Evolutionary conservation across 2,329 filamentous ascomycete genomes (phyloP).

Genomic region (Sphaerulina populicola): DNA sequence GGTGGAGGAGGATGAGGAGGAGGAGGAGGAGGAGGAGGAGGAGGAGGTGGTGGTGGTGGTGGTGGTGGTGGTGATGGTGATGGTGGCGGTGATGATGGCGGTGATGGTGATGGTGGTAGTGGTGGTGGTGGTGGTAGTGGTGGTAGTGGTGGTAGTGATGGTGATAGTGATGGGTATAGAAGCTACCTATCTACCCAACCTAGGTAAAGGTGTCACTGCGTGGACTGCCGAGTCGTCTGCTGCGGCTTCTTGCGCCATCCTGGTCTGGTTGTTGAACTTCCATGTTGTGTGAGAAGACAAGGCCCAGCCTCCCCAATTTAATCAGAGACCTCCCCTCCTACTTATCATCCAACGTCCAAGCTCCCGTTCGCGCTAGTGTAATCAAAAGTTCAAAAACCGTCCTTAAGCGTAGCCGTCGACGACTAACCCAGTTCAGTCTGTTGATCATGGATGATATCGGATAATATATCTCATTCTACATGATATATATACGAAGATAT

Average conservation of each 20-base stretch:
- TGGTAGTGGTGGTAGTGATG: no score
- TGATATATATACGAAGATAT: no score
- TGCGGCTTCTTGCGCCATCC: slow-evolving; percentile 12
- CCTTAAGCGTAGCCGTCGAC: background rate
- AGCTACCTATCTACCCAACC: no score
- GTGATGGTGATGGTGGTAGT: background rate
- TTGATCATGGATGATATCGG: no score
- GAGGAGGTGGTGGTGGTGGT: background rate
- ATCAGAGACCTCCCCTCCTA: no score
- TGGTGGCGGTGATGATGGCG: no score
- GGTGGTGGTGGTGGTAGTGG: background rate
- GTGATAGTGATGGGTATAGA: no score
- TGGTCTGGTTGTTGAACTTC: slow-evolving; percentile 1
- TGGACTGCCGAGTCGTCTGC: slow-evolving; percentile 4
- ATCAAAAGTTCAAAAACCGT: no score
- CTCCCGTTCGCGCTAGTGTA: background rate
- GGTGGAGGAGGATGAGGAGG: background rate
- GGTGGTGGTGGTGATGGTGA: no score
- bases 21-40: background rate
- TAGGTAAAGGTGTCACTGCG: slow-evolving; percentile 11
- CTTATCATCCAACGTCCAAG: slow-evolving; percentile 2
- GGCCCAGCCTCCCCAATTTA: background rate
- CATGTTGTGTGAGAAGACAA: background rate
- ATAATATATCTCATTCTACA: no score
- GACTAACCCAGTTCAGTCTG: no score